phyloP scores from a whole-genome alignment of 192 early-diverging fungal genomes.

The Phycomyces nitens region DNA sequence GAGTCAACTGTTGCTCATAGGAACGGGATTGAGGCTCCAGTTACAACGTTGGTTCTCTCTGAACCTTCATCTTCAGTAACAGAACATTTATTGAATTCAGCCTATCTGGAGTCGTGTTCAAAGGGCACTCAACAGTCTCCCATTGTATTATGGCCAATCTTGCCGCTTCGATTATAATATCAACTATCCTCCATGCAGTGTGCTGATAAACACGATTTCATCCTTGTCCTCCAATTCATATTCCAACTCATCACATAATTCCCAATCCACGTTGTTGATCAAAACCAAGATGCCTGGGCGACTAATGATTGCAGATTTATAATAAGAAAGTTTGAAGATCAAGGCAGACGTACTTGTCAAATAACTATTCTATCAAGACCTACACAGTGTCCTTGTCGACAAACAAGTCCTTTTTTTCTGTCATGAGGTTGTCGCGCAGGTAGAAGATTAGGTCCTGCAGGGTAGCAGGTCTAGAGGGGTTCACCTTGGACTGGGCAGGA shows the following conservation, averaged over 20 bases:
- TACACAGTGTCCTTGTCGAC: slow-evolving; percentile 77
- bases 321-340: slow-evolving; percentile 2
- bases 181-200: slow-evolving; percentile 91
- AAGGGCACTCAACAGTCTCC: slow-evolving; percentile 3
- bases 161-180: slow-evolving; percentile 19
- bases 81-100: slow-evolving; percentile 18
- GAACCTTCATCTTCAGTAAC: not conserved
- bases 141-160: slow-evolving; percentile 15
- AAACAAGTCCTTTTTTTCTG: slow-evolving; percentile 84
- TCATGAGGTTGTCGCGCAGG: slow-evolving; percentile 66
- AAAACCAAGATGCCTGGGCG: slow-evolving; percentile 93
- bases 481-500: slow-evolving; percentile 34
- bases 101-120: slow-evolving; percentile 8
- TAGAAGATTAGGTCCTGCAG: slow-evolving; percentile 68
- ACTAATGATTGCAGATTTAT: slow-evolving; percentile 36
- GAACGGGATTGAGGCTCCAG: slow-evolving; percentile 19
- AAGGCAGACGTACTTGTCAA: slow-evolving; percentile 13
- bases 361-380: slow-evolving; percentile 15
- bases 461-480: slow-evolving; percentile 40
- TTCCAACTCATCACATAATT: slow-evolving; percentile 84
- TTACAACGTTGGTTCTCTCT: slow-evolving; percentile 7
- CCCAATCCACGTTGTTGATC: slow-evolving; percentile 96
- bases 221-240: slow-evolving; percentile 78
- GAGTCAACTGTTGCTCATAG: slow-evolving; percentile 7
- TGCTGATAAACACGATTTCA: slow-evolving; percentile 91